Evolutionary conservation across 2,329 filamentous ascomycete genomes (phyloP), one percentile per base, ranked within the genome.

Genomic region (Pseudocercospora fijiensis): DNA sequence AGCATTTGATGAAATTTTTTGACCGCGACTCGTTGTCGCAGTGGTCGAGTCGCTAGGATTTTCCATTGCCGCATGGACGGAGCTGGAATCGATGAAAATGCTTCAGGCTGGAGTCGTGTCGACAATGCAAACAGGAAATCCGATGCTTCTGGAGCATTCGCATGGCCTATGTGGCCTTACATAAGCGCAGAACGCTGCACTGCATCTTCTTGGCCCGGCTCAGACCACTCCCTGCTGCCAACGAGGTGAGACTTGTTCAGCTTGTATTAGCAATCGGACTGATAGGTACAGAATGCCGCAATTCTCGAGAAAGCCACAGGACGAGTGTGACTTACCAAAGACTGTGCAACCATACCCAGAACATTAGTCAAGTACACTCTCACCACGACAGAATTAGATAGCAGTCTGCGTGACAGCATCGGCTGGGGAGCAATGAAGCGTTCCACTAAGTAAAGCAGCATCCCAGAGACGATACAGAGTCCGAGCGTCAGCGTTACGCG

Each of bases 311-410:
- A 33, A 45, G 43, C 43, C n/a, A 18, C n/a, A 3, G 33, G 11
- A 1, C 11, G 16, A 24, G 18, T 13, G 8, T 6, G 5, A 58
- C 56, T 27, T 24, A 58, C 56, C 9, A 33, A 41, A 18, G 56
- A 58, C 22, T 58, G 56, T 33, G 56, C 56, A 41, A 58, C 24
- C 30, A 43, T 58, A 13, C 56, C 56, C 56, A 58, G 30, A 9
- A 58, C 20, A 45, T 45, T 45, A 33, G 45, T 18, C 28, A 24
- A 24, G 24, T 58, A 58, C 5, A 58, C 24, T 24, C 56, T 33
- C 4, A 58, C 20, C 33, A 58, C 56, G 9, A 58, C 20, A 10
- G 11, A 1, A 11, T 58, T 27, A 22, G 56, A 43, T 9, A 58
- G 56, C 27, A 58, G 10, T 45, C 33, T 43, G 6, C 56, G 56